phyloP scores from a whole-genome alignment of 306 rosid genomes.

The Ormosia emarginata region DNA sequence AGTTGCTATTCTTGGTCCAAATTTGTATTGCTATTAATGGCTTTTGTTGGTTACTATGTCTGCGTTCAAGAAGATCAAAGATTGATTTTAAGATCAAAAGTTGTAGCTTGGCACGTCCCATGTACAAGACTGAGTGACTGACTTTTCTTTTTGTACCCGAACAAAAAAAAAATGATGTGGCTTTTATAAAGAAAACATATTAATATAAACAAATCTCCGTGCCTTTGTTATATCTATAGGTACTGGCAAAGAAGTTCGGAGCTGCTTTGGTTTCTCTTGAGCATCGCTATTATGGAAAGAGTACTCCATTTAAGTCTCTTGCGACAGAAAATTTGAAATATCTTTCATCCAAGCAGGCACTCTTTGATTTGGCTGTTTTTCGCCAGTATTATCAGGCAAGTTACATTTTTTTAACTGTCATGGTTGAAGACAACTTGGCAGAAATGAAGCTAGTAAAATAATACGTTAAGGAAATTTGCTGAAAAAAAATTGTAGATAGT shows the following conservation, averaged over 20 bases:
- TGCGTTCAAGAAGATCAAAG: not conserved
- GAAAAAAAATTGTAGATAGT: not conserved
- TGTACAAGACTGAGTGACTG: not conserved
- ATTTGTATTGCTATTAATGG: not conserved
- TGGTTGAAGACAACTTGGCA: not conserved
- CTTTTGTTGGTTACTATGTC: not conserved
- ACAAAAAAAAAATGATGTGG: not conserved
- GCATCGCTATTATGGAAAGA: conserved; percentile 92
- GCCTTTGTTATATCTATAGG: conserved; percentile 42
- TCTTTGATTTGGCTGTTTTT: conserved; percentile 84
- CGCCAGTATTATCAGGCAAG: conserved; percentile 87
- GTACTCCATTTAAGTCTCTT: conserved; percentile 66
- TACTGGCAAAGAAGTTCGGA: conserved; percentile 88
- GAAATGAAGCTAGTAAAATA: not conserved
- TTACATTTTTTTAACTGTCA: not conserved
- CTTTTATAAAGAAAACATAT: conserved; percentile 2
- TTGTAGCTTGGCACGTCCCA: not conserved
- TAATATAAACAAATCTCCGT: not conserved
- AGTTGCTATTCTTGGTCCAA: conserved; percentile 21
- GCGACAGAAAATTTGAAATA: conserved; percentile 74
- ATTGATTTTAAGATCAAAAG: not conserved
- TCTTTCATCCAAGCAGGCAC: conserved; percentile 94
- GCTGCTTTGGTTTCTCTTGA: conserved; percentile 92
- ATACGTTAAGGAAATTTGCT: not conserved
- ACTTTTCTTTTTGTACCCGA: not conserved